Evolutionary conservation across 2,329 filamentous ascomycete species (phyloP), one percentile per base, ranked within the genome.

Genomic region (Alternaria viburni): DNA sequence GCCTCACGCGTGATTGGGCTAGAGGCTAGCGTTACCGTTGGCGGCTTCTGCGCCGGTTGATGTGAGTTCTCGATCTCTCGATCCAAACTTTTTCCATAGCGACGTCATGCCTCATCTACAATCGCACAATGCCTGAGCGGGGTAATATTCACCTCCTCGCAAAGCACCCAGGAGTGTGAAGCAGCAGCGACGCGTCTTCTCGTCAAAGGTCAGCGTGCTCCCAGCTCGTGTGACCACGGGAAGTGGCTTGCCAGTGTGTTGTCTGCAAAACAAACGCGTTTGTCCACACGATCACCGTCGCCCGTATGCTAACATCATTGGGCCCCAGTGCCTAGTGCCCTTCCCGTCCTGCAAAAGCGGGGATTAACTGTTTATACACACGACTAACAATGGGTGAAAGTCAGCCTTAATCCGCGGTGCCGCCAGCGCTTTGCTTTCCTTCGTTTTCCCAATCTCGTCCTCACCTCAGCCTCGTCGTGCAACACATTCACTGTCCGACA

Each of bases 221-320:
- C 23, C 43, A 49, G 47, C 52, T 59, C 54, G 58, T 62, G 59
- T 62, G 55, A 63, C 52, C 52, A 51, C 49, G 49, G 55, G 56
- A 65, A 55, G 65, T 49, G 45, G 66, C 61, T 56, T 68, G 47
- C 61, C 63, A 50, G 28, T 19, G 59, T 59, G 19, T 57, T 59
- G 65, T 66, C 57, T 57, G 59, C 52, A 49, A 59, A 52, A 28
- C 52, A 55, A 67, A 57, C 64, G 46, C 54, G 13, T 60, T 61
- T 58, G 67, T 64, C 66, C 69, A 69, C 65, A 70, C 70, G 58
- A 70, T 67, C 68, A 65, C 67, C 57, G 56, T 67, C 66, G 59
- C 43, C 62, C 64, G 59, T 63, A 68, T 73, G 63, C 65, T 65
- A 66, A 67, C 59, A 58, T 68, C 47, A 45, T 45, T 62, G 63